phyloP scores from a whole-genome alignment of 768 basidiomycete genomes.

The Collybia sordida region DNA sequence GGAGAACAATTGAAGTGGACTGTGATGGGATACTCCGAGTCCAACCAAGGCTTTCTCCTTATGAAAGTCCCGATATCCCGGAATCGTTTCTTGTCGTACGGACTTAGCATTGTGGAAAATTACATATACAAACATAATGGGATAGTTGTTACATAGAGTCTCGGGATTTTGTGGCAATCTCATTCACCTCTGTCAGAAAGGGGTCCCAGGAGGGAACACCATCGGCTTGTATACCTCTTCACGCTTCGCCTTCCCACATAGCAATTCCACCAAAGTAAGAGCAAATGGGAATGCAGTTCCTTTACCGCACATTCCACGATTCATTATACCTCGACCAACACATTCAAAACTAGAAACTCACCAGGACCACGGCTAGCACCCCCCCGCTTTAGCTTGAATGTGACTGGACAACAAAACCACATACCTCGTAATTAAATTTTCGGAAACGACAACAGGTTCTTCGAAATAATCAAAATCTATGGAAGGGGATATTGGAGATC shows the following conservation, averaged over 20 bases:
- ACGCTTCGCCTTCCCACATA: constrained; percentile 64
- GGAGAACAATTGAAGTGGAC: constrained; percentile 32
- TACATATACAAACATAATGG: too few relatives aligned
- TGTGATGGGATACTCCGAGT: constrained; percentile 37
- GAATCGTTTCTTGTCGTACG: constrained; percentile 72
- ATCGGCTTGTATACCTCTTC: constrained; percentile 64
- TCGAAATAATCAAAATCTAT: constrained; percentile 76
- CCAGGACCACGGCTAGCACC: constrained; percentile 67
- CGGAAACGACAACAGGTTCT: constrained; percentile 70
- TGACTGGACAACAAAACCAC: constrained; percentile 7
- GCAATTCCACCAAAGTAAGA: constrained; percentile 68
- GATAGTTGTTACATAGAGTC: too few relatives aligned
- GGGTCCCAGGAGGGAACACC: constrained; percentile 63
- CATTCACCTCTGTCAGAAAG: constrained; percentile 20
- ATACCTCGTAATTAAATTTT: constrained; percentile 76
- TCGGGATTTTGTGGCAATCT: too few relatives aligned
- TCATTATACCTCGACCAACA: not conserved
- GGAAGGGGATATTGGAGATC: not conserved
- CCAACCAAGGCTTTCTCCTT: constrained; percentile 42
- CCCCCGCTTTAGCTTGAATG: not conserved
- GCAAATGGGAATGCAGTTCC: constrained; percentile 81
- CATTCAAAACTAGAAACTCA: constrained; percentile 22
- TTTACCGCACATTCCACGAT: too few relatives aligned
- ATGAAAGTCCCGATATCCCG: constrained; percentile 67
- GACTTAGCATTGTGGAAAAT: constrained; percentile 35